phyloP scores from a whole-genome alignment of 139 green algal genomes.

The Chlorella ohadii region DNA sequence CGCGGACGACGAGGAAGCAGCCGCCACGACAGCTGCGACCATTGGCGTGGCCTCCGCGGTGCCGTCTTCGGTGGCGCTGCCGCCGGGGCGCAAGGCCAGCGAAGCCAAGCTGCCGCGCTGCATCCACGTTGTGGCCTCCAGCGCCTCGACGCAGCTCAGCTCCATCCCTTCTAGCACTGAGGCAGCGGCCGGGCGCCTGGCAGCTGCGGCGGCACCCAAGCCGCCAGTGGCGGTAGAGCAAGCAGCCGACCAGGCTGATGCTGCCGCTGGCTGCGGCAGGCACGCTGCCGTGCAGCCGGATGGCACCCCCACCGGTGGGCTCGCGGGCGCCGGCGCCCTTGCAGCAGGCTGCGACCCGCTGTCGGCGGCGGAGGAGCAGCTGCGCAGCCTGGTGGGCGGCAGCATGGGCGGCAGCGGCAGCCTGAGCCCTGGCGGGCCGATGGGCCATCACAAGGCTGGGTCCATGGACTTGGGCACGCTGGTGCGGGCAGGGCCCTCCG shows the following conservation, averaged over 20 bases:
- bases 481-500: conserved; percentile 19
- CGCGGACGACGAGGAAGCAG: neutral
- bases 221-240: neutral
- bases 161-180: neutral
- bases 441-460: conserved; percentile 9
- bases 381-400: neutral
- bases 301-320: neutral
- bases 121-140: conserved; percentile 11
- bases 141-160: neutral
- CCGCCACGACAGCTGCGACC: neutral
- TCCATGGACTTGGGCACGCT: conserved; percentile 15
- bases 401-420: neutral
- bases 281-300: too few species aligned
- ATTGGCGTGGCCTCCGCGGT: neutral
- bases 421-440: neutral
- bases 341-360: neutral
- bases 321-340: too few species aligned
- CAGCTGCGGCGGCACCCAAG: neutral
- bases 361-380: neutral
- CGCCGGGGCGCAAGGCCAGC: neutral
- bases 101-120: neutral
- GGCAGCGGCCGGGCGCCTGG: neutral
- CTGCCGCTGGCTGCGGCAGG: neutral
- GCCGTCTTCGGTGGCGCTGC: neutral
- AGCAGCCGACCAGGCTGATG: neutral